These are phyloP conservation scores for Sporothrix schenckii DNA, from an alignment of 2,329 filamentous ascomycete species.

Conservation along the genomic window DNA sequence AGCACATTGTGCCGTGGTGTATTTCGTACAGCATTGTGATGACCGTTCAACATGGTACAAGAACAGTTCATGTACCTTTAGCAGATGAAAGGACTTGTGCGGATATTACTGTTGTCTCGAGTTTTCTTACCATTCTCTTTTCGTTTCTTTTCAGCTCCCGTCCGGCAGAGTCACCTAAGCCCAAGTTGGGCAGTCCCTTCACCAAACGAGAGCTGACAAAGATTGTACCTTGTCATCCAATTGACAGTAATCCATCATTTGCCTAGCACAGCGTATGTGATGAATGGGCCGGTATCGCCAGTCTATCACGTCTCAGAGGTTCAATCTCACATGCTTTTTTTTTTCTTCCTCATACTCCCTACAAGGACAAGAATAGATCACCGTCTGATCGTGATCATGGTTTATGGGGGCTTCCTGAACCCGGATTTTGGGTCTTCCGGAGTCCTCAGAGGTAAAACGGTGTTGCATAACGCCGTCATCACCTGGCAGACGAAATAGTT, in stretches of 20 bases:
- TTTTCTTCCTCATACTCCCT: neutral
- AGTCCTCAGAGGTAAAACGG: too few species aligned
- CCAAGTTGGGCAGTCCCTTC: neutral
- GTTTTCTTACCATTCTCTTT: neutral
- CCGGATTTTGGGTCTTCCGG: constrained; percentile 24
- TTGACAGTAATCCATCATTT: too few species aligned
- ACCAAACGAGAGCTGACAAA: neutral
- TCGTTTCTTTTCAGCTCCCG: constrained; percentile 6
- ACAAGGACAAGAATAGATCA: constrained; percentile 18
- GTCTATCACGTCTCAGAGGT: constrained; percentile 10
- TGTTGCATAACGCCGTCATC: too few species aligned
- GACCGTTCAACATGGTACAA: neutral
- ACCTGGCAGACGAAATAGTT: too few species aligned
- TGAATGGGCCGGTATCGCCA: neutral
- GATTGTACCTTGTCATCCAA: neutral
- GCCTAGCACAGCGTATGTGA: too few species aligned
- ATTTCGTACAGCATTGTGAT: neutral
- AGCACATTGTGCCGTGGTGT: too few species aligned
- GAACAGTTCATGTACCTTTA: neutral
- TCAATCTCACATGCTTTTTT: neutral
- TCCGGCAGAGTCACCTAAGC: neutral
- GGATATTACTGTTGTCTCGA: too few species aligned
- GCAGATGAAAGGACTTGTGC: neutral
- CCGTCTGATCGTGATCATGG: constrained; percentile 16
- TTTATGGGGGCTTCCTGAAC: neutral